Percentiles rank a stretch among this genome's conserved stretches.
Conservation (phyloP, 192 early-diverging fungal genomes). For the Physocladia obscura region DNA sequence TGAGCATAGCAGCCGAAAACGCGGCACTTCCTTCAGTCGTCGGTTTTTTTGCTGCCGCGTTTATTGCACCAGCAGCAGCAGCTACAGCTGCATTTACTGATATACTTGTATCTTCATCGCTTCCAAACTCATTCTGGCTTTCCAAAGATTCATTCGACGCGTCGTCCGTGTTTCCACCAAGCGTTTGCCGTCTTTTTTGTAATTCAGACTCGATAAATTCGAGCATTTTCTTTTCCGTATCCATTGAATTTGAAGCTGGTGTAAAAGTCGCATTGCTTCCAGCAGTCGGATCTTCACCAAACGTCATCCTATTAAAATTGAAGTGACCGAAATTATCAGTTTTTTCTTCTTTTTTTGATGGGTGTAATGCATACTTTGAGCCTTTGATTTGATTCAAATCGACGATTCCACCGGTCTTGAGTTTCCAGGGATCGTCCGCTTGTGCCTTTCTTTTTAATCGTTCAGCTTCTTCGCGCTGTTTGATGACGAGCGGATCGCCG, state of each 20-base stretch:
- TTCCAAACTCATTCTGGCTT: background rate
- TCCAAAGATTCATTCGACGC: background rate
- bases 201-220: slow-evolving; percentile 81
- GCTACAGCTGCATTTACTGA: background rate
- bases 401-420: slow-evolving; percentile 54
- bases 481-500: slow-evolving; percentile 4
- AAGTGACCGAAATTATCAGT: background rate
- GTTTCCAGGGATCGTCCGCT: slow-evolving; percentile 55
- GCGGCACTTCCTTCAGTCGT: slow-evolving; percentile 84
- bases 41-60: slow-evolving; percentile 59
- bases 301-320: background rate
- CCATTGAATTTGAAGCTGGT: slow-evolving; percentile 41
- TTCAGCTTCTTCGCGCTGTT: background rate
- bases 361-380: background rate
- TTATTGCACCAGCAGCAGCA: background rate
- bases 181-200: slow-evolving; percentile 47
- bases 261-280: slow-evolving; percentile 16
- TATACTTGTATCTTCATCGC: background rate
- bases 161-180: slow-evolving; percentile 15
- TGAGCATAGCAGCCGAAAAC: slow-evolving; percentile 82
- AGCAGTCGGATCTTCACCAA: background rate
- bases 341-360: slow-evolving; percentile 29
- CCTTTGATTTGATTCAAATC: slow-evolving; percentile 49
- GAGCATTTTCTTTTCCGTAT: slow-evolving; percentile 55
- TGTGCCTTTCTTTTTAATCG: slow-evolving; percentile 37